Evolutionary conservation across 495 filamentous ascomycete species (phyloP).

Genomic region (Lepraria neglecta): DNA sequence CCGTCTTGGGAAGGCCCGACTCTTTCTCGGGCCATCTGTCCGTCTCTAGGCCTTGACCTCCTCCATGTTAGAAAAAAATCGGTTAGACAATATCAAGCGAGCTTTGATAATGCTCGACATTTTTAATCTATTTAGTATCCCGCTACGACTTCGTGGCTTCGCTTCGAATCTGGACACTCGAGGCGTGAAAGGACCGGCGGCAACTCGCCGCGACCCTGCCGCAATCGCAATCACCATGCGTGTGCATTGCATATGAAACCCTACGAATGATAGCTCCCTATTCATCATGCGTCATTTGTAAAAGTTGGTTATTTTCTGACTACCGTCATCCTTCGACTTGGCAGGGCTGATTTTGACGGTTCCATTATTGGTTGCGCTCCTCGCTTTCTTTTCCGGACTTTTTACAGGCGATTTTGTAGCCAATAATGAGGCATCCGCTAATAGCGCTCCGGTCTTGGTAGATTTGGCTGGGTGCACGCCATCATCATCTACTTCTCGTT

Average conservation of each 20-base stretch:
- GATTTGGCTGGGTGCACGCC: slow-evolving; percentile 23
- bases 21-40: too few species aligned
- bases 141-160: background rate
- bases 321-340: slow-evolving; percentile 56
- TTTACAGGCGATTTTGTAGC: slow-evolving; percentile 40
- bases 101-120: background rate
- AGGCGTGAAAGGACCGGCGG: slow-evolving; percentile 3
- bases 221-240: slow-evolving; percentile 21
- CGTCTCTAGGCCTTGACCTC: too few species aligned
- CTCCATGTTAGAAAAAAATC: too few species aligned
- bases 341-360: slow-evolving; percentile 37
- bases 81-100: too few species aligned
- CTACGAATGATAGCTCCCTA: background rate
- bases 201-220: slow-evolving; percentile 22
- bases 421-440: background rate
- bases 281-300: slow-evolving; percentile 43
- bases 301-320: slow-evolving; percentile 79
- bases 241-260: slow-evolving; percentile 14
- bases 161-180: background rate
- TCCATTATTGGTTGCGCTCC: slow-evolving; percentile 45
- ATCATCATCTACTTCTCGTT: slow-evolving; percentile 38
- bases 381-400: slow-evolving; percentile 37
- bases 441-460: slow-evolving; percentile 18
- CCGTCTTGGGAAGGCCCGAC: too few species aligned
- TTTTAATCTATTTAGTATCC: background rate